phyloP scores from a whole-genome alignment of 805 yeast species.

The Tetrapisispora fleetii region DNA sequence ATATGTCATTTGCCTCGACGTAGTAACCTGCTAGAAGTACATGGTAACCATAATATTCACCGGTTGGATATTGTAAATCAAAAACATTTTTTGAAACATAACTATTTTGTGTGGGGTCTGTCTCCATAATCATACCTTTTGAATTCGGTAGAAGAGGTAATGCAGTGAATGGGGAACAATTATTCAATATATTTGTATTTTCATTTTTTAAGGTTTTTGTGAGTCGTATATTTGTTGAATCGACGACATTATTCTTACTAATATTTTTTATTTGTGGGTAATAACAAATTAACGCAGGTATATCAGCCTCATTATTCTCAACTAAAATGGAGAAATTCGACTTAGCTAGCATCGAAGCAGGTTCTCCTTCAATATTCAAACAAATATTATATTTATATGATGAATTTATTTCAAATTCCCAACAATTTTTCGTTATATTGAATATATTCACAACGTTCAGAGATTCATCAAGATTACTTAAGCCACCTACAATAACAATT shows the following conservation, averaged over 20 bases:
- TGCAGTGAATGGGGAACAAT: constrained; percentile 25
- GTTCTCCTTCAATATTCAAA: constrained; percentile 17
- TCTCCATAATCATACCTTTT: constrained; percentile 25
- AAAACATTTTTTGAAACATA: constrained; percentile 19
- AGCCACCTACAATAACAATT: constrained; percentile 27
- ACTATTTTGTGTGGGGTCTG: constrained; percentile 10
- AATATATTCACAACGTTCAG: constrained; percentile 23
- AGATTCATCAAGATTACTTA: constrained; percentile 26
- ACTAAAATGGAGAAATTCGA: constrained; percentile 21
- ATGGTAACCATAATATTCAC: constrained; percentile 59
- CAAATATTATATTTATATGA: constrained; percentile 6
- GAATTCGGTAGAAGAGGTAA: constrained; percentile 28
- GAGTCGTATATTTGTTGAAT: constrained; percentile 4
- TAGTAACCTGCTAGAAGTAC: constrained; percentile 51
- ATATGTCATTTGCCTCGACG: constrained; percentile 30
- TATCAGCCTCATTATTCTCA: constrained; percentile 6
- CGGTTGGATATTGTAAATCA: constrained; percentile 44
- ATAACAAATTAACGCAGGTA: constrained; percentile 1
- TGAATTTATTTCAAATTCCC: constrained; percentile 21
- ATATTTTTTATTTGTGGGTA: constrained; percentile 2
- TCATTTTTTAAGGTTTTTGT: neutral
- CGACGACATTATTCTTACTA: constrained; percentile 4
- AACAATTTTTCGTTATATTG: constrained; percentile 21
- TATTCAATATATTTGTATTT: neutral
- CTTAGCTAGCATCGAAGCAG: constrained; percentile 2